Base-by-base conservation (phyloP, 768 basidiomycete species). In the Rubroboletus pulcherrimus region DNA sequence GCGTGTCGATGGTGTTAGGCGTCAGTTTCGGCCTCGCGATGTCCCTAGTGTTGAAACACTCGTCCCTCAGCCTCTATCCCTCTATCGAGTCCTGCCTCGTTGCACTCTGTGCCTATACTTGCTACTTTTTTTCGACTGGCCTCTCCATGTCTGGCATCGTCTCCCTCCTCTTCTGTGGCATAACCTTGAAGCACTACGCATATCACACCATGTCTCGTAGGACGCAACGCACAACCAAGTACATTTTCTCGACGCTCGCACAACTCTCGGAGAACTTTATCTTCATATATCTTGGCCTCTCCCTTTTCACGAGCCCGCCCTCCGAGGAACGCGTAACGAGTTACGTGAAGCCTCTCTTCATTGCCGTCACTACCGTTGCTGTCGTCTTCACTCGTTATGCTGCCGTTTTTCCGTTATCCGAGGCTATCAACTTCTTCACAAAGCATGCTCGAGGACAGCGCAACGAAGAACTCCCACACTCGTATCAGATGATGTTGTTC, bases 401-500 rank as follows among this genome's bases (percentile, higher is more conserved):
- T 0, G 92, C 95, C 17, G 95, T 98, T 17, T 98, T 98, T 78
- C 96, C 96, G 1, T 80, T 98, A 17, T 92, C 93, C 4, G 91
- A 95, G 63, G 82, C 82, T 29, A 97, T 99, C 84, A 99, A 99
- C 75, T 80, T 97, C 61, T 86, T 98, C 78, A 89, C 86, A 63
- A 78, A 77, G 30, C 90, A 95, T 57, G 86, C 83, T 3, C 84
- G 92, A 1, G 93, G 93, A 1, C 91, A 94, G 65, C 82, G 93
- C 40, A 75, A 80, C 24, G 95, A 97, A 61, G 95, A 98, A 63
- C 76, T 99, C 5, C 95, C 97, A 1, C 95, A 98, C 71, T 94
- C 93, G 11, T 98, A 99, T 66, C 95, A 98, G 65, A 96, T 98
- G 92, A 97, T 98, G 94, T 75, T 98, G 15, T 98, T 98, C 74